A percentile compares a stretch with the other conserved stretches of the same genome.
Evolutionary conservation across 352 stramenopile genomes (phyloP).

Genomic region (Pythium folliculosum): DNA sequence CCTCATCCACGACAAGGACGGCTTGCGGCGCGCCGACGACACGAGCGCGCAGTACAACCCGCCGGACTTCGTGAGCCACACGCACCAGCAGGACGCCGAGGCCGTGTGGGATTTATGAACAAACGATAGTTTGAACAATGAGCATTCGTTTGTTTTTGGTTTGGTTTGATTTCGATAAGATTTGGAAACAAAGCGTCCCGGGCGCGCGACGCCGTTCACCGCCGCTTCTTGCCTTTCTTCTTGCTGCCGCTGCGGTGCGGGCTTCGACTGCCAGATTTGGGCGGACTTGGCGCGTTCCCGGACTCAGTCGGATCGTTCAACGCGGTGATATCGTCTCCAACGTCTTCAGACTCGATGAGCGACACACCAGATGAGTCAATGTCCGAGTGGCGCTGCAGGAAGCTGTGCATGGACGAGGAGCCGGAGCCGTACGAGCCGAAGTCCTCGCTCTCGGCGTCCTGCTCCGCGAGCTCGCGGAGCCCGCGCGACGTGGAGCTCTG

Average conservation of each 20-base stretch:
- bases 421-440: slow-evolving; percentile 25
- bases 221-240: slow-evolving; percentile 27
- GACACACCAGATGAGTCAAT: slow-evolving; percentile 3
- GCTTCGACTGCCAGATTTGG: background rate
- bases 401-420: slow-evolving; percentile 24
- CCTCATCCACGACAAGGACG: slow-evolving; percentile 51
- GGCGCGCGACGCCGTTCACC: slow-evolving; percentile 4
- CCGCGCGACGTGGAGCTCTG: background rate
- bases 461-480: slow-evolving; percentile 14
- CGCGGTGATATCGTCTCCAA: slow-evolving; percentile 1
- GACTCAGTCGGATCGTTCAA: background rate
- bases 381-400: slow-evolving; percentile 19
- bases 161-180: background rate
- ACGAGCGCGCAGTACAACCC: slow-evolving; percentile 46
- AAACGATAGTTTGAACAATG: slow-evolving; percentile 8
- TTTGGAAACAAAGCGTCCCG: background rate
- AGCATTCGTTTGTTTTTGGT: background rate
- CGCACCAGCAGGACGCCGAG: slow-evolving; percentile 48
- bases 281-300: no score
- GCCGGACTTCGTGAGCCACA: slow-evolving; percentile 53
- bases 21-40: slow-evolving; percentile 16
- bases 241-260: slow-evolving; percentile 3
- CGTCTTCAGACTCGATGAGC: slow-evolving; percentile 8
- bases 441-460: slow-evolving; percentile 15
- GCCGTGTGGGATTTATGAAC: slow-evolving; percentile 74